Conservation (phyloP, 2,329 filamentous ascomycete genomes). For the Fusarium torreyae region DNA sequence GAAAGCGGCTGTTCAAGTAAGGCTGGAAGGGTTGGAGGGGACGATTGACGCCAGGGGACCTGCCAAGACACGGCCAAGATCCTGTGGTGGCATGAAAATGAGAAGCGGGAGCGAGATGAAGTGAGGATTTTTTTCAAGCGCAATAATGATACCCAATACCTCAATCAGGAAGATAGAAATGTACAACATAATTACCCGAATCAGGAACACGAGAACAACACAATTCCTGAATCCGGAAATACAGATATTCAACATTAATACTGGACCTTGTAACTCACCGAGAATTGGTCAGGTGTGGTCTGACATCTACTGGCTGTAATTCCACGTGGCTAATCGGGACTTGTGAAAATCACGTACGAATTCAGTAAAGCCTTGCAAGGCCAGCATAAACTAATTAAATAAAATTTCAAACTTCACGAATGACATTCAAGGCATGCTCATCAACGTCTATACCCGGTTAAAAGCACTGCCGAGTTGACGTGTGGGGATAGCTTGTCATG, state of each 20-base stretch:
- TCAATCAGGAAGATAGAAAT: constrained; percentile 28
- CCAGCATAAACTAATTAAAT: constrained; percentile 3
- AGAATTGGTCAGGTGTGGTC: constrained; percentile 5
- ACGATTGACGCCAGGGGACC: neutral
- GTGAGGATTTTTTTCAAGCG: constrained; percentile 34
- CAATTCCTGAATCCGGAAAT: neutral
- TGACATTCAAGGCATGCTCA: constrained; percentile 9
- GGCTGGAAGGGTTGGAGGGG: neutral
- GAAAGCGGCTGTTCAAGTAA: constrained; percentile 69
- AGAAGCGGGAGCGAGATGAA: constrained; percentile 8
- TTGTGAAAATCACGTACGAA: constrained; percentile 28
- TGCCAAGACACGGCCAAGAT: constrained; percentile 15
- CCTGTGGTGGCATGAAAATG: neutral
- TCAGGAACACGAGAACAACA: neutral
- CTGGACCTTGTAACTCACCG: neutral
- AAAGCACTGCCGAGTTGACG: constrained; percentile 9
- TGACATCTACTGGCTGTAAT: constrained; percentile 2
- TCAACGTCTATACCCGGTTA: constrained; percentile 17
- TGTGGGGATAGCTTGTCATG: constrained; percentile 1
- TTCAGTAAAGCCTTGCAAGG: constrained; percentile 18
- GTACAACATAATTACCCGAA: constrained; percentile 12
- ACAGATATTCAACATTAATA: neutral
- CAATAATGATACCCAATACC: constrained; percentile 39
- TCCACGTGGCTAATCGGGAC: constrained; percentile 34
- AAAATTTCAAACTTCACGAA: constrained; percentile 12